A percentile compares a stretch with the other conserved stretches of the same genome.
Conservation (phyloP, 129 eudicot species). For the Artemisia argyi region DNA sequence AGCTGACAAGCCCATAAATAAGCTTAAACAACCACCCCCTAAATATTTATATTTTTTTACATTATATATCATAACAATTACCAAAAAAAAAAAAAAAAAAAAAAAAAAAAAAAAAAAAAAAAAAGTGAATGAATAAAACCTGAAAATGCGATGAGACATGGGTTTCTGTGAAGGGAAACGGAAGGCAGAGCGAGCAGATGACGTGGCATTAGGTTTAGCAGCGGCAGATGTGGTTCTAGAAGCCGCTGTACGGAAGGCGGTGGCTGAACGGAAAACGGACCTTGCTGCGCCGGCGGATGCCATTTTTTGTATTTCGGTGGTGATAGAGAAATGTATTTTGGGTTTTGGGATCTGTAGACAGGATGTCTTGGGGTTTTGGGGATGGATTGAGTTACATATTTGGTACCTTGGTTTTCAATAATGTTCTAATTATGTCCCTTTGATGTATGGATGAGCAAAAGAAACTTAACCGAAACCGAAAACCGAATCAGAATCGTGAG, state of each 20-base stretch:
- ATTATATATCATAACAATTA: too few species aligned
- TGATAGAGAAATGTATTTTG: too few species aligned
- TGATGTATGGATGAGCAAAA: neutral
- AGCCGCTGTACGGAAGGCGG: constrained; percentile 48
- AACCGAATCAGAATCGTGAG: neutral
- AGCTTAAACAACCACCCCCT: too few species aligned
- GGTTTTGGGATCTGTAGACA: constrained; percentile 21
- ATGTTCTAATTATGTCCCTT: neutral
- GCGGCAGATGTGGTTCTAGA: constrained; percentile 38
- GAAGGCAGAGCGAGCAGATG: constrained; percentile 54
- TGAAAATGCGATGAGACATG: constrained; percentile 71
- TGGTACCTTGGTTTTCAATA: constrained; percentile 3
- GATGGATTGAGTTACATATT: neutral
- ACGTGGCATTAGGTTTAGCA: constrained; percentile 48
- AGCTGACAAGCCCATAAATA: too few species aligned
- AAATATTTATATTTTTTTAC: too few species aligned
- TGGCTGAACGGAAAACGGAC: constrained; percentile 55
- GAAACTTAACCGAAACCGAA: too few species aligned
- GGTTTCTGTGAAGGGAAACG: constrained; percentile 63
- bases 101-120: too few species aligned
- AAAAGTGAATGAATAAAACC: constrained; percentile 30
- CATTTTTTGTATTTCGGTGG: constrained; percentile 21
- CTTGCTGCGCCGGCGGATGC: constrained; percentile 58
- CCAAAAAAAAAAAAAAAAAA: neutral
- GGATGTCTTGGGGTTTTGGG: constrained; percentile 21